phyloP scores from a whole-genome alignment of 2,329 filamentous ascomycete genomes.

The Pseudocercospora ulei region DNA sequence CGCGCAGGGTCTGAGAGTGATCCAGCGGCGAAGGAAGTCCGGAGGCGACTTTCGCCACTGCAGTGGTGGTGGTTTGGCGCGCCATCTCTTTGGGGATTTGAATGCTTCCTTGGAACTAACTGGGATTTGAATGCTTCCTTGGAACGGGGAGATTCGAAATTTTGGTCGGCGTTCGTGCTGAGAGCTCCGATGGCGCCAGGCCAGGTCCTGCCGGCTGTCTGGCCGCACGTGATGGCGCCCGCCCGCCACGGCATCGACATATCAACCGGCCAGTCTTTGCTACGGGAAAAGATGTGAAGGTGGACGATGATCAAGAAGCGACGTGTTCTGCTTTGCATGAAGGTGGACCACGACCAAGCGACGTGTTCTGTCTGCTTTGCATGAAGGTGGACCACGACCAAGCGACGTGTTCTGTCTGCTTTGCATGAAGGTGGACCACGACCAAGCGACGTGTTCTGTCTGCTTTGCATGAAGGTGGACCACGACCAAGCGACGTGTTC shows the following conservation, averaged over 20 bases:
- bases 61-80: slow-evolving; percentile 28
- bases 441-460: no score
- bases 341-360: no score
- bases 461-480: no score
- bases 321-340: no score
- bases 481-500: no score
- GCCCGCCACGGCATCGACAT: background rate
- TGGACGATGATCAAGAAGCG: no score
- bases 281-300: no score
- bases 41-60: slow-evolving; percentile 34
- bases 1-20: slow-evolving; percentile 46
- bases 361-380: no score
- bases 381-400: no score
- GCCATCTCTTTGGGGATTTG: slow-evolving; percentile 23
- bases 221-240: background rate
- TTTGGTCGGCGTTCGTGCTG: background rate
- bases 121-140: background rate
- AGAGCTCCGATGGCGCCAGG: background rate
- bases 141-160: background rate
- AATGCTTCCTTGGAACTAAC: background rate
- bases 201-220: background rate
- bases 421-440: no score
- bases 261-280: no score
- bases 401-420: no score
- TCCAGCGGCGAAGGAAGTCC: slow-evolving; percentile 39